These are phyloP conservation scores for Penicillium pulvis DNA, from an alignment of 495 filamentous ascomycete species.

Conservation along the genomic window DNA sequence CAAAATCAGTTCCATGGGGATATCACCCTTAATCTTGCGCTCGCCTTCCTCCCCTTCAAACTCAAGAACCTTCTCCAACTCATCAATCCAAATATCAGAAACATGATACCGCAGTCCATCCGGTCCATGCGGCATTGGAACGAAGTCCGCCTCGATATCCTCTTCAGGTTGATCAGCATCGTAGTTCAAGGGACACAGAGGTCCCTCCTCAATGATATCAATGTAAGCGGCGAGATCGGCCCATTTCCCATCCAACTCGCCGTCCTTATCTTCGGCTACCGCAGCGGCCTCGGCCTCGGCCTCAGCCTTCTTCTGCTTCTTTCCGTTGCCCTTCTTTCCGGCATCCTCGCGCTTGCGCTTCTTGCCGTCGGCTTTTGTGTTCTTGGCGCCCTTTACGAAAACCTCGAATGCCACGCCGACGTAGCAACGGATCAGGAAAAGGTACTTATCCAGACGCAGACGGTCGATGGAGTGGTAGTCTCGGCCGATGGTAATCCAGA, in stretches of 20 bases:
- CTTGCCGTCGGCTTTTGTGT: constrained; percentile 22
- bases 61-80: constrained; percentile 68
- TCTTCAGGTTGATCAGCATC: constrained; percentile 40
- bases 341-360: constrained; percentile 32
- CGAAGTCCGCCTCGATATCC: constrained; percentile 31
- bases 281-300: constrained; percentile 14
- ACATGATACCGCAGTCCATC: constrained; percentile 87
- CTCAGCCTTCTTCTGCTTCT: constrained; percentile 35
- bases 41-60: constrained; percentile 44
- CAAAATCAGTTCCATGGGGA: constrained; percentile 57
- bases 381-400: constrained; percentile 33
- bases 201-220: constrained; percentile 44
- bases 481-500: constrained; percentile 85
- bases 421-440: constrained; percentile 78
- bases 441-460: constrained; percentile 89
- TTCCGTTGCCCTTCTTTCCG: constrained; percentile 46
- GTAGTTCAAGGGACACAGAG: constrained; percentile 47
- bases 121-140: constrained; percentile 56
- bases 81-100: constrained; percentile 88
- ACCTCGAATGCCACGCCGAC: constrained; percentile 65
- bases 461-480: constrained; percentile 86
- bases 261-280: constrained; percentile 27
- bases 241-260: constrained; percentile 38
- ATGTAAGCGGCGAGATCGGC: constrained; percentile 43
- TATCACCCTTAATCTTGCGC: constrained; percentile 38